A percentile compares a stretch with the other conserved stretches of the same genome.
Conservation (phyloP, 768 basidiomycete genomes). For the Trametes cubensis region DNA sequence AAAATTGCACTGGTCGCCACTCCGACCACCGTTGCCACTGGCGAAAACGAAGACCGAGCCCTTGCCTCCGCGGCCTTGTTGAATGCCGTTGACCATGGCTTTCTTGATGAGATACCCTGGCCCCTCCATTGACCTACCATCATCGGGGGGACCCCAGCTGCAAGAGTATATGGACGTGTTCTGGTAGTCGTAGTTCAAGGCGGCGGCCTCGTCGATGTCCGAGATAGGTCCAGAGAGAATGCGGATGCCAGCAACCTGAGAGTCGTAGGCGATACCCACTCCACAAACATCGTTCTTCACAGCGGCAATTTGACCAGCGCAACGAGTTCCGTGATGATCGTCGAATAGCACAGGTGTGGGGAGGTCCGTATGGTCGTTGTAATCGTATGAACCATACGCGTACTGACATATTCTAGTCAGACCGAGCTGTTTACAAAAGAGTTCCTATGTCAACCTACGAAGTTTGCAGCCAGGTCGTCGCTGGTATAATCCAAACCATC, state of each 20-base stretch:
- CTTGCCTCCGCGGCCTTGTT: constrained; percentile 85
- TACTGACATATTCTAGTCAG: constrained; percentile 50
- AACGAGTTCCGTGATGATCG: constrained; percentile 97
- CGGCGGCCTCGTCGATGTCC: constrained; percentile 93
- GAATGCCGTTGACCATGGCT: constrained; percentile 91
- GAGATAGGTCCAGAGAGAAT: constrained; percentile 95
- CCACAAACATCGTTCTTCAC: constrained; percentile 92
- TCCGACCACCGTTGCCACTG: constrained; percentile 90
- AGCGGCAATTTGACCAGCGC: constrained; percentile 96
- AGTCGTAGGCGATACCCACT: constrained; percentile 88
- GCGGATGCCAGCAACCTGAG: constrained; percentile 91
- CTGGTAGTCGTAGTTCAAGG: constrained; percentile 93
- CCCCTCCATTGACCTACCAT: constrained; percentile 92
- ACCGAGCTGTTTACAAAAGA: neutral
- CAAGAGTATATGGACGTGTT: constrained; percentile 93
- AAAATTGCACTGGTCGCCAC: constrained; percentile 97
- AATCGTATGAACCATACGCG: constrained; percentile 88
- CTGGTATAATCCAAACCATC: constrained; percentile 93
- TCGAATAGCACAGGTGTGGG: constrained; percentile 88
- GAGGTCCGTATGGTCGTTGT: constrained; percentile 88
- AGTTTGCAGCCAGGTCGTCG: constrained; percentile 86
- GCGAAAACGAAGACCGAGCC: constrained; percentile 97
- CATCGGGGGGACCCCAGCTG: constrained; percentile 98
- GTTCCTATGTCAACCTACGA: constrained; percentile 58
- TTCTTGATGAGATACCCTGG: constrained; percentile 90